phyloP scores from a whole-genome alignment of 2,329 filamentous ascomycete genomes.

The Metarhizium humberi region DNA sequence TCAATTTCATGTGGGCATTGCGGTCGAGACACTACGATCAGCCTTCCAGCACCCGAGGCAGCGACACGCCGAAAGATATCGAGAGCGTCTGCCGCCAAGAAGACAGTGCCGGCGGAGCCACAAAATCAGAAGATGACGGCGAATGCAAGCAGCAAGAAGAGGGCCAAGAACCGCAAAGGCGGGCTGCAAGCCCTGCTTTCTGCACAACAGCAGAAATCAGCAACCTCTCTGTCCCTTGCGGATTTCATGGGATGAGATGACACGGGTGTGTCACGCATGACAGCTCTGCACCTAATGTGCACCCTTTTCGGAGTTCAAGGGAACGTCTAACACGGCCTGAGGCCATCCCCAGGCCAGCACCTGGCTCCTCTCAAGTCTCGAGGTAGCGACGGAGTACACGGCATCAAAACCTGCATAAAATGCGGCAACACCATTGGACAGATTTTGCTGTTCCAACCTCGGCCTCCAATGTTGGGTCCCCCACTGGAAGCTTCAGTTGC shows the following conservation, averaged over 20 bases:
- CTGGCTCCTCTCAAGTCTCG: too few species aligned
- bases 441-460: neutral
- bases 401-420: too few species aligned
- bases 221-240: conserved; percentile 39
- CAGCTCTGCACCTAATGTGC: neutral
- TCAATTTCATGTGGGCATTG: conserved; percentile 36
- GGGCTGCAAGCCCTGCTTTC: conserved; percentile 57
- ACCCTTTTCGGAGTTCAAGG: neutral
- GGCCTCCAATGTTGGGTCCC: neutral
- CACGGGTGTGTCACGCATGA: neutral
- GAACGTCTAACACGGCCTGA: neutral
- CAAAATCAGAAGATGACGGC: conserved; percentile 24
- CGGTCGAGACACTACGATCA: conserved; percentile 30
- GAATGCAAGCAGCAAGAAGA: conserved; percentile 54
- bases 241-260: conserved; percentile 35
- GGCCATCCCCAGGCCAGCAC: too few species aligned
- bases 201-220: conserved; percentile 35
- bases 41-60: conserved; percentile 28
- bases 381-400: too few species aligned
- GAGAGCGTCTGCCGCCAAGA: conserved; percentile 12
- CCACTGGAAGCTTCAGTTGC: conserved; percentile 1
- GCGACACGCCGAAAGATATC: conserved; percentile 14
- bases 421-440: neutral
- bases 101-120: conserved; percentile 4
- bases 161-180: conserved; percentile 55